Conservation (phyloP, 257 asterid genomes). For the Rauvolfia tetraphylla region DNA sequence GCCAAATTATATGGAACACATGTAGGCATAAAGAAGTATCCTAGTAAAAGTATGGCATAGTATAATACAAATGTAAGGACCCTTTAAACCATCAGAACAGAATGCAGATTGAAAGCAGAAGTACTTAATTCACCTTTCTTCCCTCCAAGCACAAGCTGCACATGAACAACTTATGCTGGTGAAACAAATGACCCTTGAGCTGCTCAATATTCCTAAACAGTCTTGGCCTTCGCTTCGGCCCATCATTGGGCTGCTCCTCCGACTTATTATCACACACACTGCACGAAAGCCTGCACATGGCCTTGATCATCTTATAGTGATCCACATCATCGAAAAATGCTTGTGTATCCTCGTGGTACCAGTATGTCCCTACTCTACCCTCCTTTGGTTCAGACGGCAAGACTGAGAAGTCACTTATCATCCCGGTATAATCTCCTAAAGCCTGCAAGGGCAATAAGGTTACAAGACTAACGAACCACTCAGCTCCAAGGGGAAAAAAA, state of each 20-base stretch:
- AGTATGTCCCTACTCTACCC: conserved; percentile 71
- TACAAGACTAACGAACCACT: too few relatives aligned
- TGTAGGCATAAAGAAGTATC: background rate
- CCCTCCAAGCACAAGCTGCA: conserved; percentile 98
- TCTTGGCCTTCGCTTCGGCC: conserved; percentile 52
- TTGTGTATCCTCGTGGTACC: conserved; percentile 94
- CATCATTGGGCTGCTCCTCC: conserved; percentile 48
- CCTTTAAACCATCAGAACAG: background rate
- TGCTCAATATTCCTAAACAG: conserved; percentile 75
- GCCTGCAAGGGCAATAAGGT: conserved; percentile 40
- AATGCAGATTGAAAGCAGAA: background rate
- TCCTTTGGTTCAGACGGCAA: conserved; percentile 67
- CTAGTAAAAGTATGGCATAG: background rate
- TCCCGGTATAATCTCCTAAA: conserved; percentile 75
- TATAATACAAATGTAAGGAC: background rate
- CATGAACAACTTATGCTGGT: conserved; percentile 75
- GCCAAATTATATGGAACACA: background rate
- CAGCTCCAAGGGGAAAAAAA: background rate
- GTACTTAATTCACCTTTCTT: conserved; percentile 56
- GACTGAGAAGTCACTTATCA: conserved; percentile 55
- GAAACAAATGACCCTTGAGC: conserved; percentile 81
- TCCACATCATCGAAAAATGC: conserved; percentile 84
- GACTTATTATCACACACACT: conserved; percentile 63
- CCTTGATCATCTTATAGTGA: conserved; percentile 94
- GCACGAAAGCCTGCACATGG: conserved; percentile 98